Conservation (phyloP, 805 yeast genomes). For the Limtongia smithiae region DNA sequence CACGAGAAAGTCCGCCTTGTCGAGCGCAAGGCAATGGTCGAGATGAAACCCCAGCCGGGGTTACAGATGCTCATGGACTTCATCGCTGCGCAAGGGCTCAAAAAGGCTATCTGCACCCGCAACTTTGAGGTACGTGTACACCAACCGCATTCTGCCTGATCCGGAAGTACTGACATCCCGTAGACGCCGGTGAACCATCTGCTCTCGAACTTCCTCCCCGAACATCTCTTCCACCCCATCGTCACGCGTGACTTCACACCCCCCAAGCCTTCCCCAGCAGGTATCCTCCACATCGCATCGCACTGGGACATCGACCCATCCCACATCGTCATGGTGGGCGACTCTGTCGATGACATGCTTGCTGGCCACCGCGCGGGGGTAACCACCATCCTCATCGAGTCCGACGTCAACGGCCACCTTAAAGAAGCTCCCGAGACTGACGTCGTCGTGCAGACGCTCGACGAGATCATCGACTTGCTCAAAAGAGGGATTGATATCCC, state of each 20-base stretch:
- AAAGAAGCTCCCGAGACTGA: constrained; percentile 38
- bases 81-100: constrained; percentile 36
- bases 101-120: constrained; percentile 61
- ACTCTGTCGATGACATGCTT: constrained; percentile 64
- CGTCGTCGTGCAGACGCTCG: constrained; percentile 20
- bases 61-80: constrained; percentile 43
- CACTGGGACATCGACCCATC: constrained; percentile 47
- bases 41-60: constrained; percentile 50
- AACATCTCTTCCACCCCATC: constrained; percentile 47
- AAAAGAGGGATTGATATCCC: constrained; percentile 22
- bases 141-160: not conserved
- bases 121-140: constrained; percentile 45
- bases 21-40: constrained; percentile 61
- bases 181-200: constrained; percentile 53
- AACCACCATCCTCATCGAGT: constrained; percentile 51
- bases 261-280: constrained; percentile 66
- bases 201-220: constrained; percentile 44
- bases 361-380: constrained; percentile 66
- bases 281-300: constrained; percentile 53
- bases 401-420: constrained; percentile 49
- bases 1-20: constrained; percentile 47
- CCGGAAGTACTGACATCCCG: not conserved
- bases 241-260: constrained; percentile 64
- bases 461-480: constrained; percentile 23
- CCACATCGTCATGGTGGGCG: constrained; percentile 66